phyloP scores from a whole-genome alignment of 352 stramenopile genomes.

The Globisporangium acanthophoron region DNA sequence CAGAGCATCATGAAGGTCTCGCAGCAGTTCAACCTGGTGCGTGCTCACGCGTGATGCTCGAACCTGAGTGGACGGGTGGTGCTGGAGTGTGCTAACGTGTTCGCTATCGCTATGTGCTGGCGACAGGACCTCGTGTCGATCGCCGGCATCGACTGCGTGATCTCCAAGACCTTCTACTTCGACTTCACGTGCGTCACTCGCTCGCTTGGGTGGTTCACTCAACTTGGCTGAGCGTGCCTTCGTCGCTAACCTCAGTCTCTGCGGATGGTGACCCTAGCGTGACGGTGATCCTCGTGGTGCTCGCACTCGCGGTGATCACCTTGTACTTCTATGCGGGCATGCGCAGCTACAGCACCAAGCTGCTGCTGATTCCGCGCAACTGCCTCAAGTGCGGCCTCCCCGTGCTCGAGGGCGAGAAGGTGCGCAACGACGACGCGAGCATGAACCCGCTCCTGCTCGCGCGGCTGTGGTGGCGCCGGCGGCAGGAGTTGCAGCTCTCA shows the following conservation, averaged over 20 bases:
- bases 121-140: constrained; percentile 63
- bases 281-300: constrained; percentile 40
- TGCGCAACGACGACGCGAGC: constrained; percentile 49
- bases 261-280: constrained; percentile 24
- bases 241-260: neutral
- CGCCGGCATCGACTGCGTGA: constrained; percentile 64
- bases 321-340: constrained; percentile 62
- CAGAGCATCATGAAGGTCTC: constrained; percentile 60
- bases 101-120: neutral
- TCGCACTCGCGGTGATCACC: constrained; percentile 45
- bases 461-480: constrained; percentile 36
- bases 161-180: constrained; percentile 74
- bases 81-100: neutral
- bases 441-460: constrained; percentile 42
- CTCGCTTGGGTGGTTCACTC: neutral
- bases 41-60: neutral
- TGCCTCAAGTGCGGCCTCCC: constrained; percentile 58
- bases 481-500: constrained; percentile 5
- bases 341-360: constrained; percentile 54
- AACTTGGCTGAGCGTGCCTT: neutral
- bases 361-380: constrained; percentile 66
- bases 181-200: constrained; percentile 50
- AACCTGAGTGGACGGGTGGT: neutral
- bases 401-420: constrained; percentile 44
- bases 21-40: constrained; percentile 71